Base-by-base conservation (phyloP, 2,329 filamentous ascomycete genomes). In the Fusarium sp. region DNA sequence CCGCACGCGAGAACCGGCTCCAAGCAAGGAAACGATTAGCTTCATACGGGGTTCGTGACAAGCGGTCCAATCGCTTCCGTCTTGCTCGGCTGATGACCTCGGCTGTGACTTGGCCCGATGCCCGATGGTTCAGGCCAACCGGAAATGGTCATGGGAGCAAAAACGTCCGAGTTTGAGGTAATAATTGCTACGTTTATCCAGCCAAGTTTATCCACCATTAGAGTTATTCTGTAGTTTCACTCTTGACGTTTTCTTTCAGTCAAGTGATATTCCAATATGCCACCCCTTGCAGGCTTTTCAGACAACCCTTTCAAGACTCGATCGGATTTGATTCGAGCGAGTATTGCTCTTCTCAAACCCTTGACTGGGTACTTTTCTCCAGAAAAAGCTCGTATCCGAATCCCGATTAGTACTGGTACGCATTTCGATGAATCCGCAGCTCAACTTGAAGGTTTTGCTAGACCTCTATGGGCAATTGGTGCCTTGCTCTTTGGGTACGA, bases 381-480 rank as follows among this genome's bases (percentile, higher is more conserved):
- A 1, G 73, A 62, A 0, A 76, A 80, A 13, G 84, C 82, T 4
- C 80, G 84, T 1, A 81, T 87, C 10, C 78, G 79, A 10, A 57
- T 87, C 2, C 81, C 84, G 0, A 67, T 81, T 1, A 77, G 79
- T 0, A 85, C 85, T 1, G 85, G 78, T 2, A 80, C 85, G 0
- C 81, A 83, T 43, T 87, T 87, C 45, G 84, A 85, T 65, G 85
- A 87, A 56, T 76, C 75, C 0, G 84, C 86, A 1, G 86, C 85
- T 1, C 84, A 87, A 67, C 76, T 87, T 0, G 85, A 87, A 59
- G 86, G 86, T 0, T 87, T 85, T 68, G 85, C 85, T 0, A 76
- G 84, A 1, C 84, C 84, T 1, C 60, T 85, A 0, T 84, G 82
- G 82, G 79, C 79, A 0, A 75, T 84, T 1, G 80, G 77, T 0